Percentiles rank a stretch among this genome's conserved stretches.
These are phyloP conservation scores for Pleurozium schreberi DNA, from an alignment of 225 moss, liverwort and hornwort genomes.

Conservation along the genomic window DNA sequence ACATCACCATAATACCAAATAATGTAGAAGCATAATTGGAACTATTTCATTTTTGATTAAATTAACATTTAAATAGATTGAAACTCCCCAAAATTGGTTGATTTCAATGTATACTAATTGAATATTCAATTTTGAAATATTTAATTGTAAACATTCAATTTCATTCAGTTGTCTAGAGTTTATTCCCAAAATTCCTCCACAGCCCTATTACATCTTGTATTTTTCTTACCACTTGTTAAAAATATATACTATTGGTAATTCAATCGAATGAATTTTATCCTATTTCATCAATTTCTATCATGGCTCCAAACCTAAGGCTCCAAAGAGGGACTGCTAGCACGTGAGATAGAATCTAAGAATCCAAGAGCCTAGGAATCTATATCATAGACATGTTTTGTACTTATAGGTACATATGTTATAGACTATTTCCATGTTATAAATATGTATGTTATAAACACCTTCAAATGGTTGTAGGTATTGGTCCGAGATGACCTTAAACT, in stretches of 20 bases:
- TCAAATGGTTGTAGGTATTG: too few species aligned
- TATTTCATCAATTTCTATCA: background rate
- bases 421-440: too few species aligned
- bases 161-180: background rate
- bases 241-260: background rate
- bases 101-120: background rate
- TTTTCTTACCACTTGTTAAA: background rate
- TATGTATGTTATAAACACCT: too few species aligned
- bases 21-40: background rate
- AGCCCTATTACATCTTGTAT: background rate
- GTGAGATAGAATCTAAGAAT: too few species aligned
- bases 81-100: background rate
- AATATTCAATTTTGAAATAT: background rate
- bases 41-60: background rate
- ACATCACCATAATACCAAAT: background rate
- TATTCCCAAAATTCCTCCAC: background rate
- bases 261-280: background rate
- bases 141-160: background rate
- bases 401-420: too few species aligned
- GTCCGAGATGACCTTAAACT: too few species aligned
- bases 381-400: too few species aligned
- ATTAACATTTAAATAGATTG: background rate
- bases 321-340: too few species aligned
- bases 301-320: background rate
- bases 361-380: too few species aligned